Conservation (phyloP, 257 asterid genomes). For the Coffea eugenioides region DNA sequence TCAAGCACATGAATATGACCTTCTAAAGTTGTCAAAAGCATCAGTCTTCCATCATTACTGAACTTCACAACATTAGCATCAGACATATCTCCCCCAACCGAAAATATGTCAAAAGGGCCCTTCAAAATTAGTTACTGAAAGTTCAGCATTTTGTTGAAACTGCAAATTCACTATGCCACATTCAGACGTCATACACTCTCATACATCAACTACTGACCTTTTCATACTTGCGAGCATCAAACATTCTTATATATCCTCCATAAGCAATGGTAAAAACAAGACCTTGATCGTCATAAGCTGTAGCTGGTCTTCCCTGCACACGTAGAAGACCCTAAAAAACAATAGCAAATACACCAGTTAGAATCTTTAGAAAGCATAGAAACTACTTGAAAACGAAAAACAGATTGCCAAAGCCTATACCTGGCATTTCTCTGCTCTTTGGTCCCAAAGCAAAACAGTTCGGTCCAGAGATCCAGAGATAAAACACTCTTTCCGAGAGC, state of each 20-base stretch:
- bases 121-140: conserved; percentile 25
- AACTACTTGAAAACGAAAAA: conserved; percentile 18
- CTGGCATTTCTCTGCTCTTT: conserved; percentile 98
- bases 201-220: conserved; percentile 46
- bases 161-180: conserved; percentile 2
- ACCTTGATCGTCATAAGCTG: conserved; percentile 92
- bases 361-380: conserved; percentile 16
- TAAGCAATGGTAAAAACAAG: conserved; percentile 83
- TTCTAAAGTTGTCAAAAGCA: conserved; percentile 84
- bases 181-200: conserved; percentile 22
- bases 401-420: conserved; percentile 30
- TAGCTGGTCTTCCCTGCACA: conserved; percentile 95
- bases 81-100: conserved; percentile 85
- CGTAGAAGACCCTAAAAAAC: conserved; percentile 79
- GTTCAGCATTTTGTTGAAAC: not conserved
- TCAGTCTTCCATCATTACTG: conserved; percentile 87
- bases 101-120: conserved; percentile 93
- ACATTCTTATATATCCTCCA: conserved; percentile 91
- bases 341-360: conserved; percentile 20
- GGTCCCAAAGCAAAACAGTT: conserved; percentile 97
- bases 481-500: conserved; percentile 80
- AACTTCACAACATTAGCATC: conserved; percentile 90
- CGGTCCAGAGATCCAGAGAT: conserved; percentile 92
- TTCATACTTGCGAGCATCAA: conserved; percentile 89
- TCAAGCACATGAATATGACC: conserved; percentile 93